Percentiles rank a stretch among this genome's conserved stretches.
Evolutionary conservation across 2,329 filamentous ascomycete species (phyloP).

Genomic region (Trichoderma simmonsii): DNA sequence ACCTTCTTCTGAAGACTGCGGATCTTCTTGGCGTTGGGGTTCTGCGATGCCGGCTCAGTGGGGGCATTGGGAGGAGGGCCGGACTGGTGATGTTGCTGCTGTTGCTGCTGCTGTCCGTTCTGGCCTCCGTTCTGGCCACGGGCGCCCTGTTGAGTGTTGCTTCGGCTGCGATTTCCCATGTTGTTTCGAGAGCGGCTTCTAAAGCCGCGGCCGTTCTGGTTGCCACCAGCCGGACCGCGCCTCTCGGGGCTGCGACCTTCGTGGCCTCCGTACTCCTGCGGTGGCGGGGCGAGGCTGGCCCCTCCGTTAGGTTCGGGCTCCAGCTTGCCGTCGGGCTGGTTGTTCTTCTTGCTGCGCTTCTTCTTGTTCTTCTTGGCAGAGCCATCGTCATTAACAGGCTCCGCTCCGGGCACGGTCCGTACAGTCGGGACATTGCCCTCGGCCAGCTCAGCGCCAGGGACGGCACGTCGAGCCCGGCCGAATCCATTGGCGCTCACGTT

Average conservation of each 20-base stretch:
- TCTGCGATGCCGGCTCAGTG: constrained; percentile 45
- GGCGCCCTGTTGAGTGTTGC: constrained; percentile 46
- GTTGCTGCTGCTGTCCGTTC: constrained; percentile 13
- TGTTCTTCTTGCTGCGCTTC: constrained; percentile 89
- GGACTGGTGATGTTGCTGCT: constrained; percentile 1
- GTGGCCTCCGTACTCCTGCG: constrained; percentile 40
- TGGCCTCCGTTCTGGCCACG: constrained; percentile 26
- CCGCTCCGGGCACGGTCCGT: constrained; percentile 63
- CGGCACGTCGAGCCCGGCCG: constrained; percentile 67
- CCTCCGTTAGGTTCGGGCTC: constrained; percentile 44
- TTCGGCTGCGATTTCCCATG: constrained; percentile 50
- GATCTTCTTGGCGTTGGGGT: constrained; percentile 89
- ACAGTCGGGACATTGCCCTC: constrained; percentile 66
- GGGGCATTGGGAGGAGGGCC: constrained; percentile 16
- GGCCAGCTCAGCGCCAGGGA: constrained; percentile 80
- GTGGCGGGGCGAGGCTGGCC: constrained; percentile 47
- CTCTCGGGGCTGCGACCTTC: constrained; percentile 66
- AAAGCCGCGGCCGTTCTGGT: constrained; percentile 42
- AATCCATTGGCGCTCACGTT: constrained; percentile 77
- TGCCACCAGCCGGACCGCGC: constrained; percentile 42
- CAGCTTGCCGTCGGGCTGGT: constrained; percentile 66
- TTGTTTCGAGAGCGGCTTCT: constrained; percentile 57
- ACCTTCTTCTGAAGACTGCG: constrained; percentile 95
- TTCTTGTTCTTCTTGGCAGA: constrained; percentile 98
- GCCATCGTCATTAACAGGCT: constrained; percentile 65